Base-by-base conservation (phyloP, 2,329 filamentous ascomycete species). In the Periconia sp. region DNA sequence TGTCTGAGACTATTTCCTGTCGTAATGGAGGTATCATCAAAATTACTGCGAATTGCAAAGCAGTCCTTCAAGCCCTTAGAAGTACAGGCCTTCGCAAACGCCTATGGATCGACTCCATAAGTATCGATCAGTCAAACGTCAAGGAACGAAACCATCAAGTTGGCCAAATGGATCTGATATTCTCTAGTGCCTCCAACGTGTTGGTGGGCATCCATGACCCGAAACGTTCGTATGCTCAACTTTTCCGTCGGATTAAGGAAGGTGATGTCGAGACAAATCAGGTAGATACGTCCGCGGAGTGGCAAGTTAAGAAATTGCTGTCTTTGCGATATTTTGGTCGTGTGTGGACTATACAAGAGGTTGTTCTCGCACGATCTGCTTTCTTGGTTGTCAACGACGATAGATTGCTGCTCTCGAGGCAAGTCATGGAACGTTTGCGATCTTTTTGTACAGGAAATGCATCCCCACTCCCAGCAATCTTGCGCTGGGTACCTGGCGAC, bases 271-370 rank as follows among this genome's bases (percentile, higher is more conserved):
- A 28, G n/a, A n/a, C n/a, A 26, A 18, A 19, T 8, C 7, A 5
- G n/a, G 23, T 11, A 21, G 11, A n/a, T 6, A n/a, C n/a, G n/a
- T n/a, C n/a, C n/a, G n/a, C n/a, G n/a, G n/a, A n/a, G 28, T 7
- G 12, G 18, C 25, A 31, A 22, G n/a, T 22, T 5, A 17, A 15
- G n/a, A 16, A 11, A 5, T 19, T 39, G 18, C 36, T 39, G 12
- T 13, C 18, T 6, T n/a, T 46, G 4, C 19, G 49, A 7, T 60
- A 50, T 15, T 58, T 60, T 23, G 7, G 29, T 5, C 36, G 54
- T 3, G 44, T 49, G 7, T 58, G 54, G 53, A 30, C 55, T 3
- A 41, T 55, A 29, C 54, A 59, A 36, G 54, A 56, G 21, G 34
- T 58, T 1, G 43, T 37, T 4, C 35, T 58, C 4, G 36, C 54